These are phyloP conservation scores for Ceratobasidium sp. DNA, from an alignment of 1,284 basidiomycete genomes.

Conservation along the genomic window DNA sequence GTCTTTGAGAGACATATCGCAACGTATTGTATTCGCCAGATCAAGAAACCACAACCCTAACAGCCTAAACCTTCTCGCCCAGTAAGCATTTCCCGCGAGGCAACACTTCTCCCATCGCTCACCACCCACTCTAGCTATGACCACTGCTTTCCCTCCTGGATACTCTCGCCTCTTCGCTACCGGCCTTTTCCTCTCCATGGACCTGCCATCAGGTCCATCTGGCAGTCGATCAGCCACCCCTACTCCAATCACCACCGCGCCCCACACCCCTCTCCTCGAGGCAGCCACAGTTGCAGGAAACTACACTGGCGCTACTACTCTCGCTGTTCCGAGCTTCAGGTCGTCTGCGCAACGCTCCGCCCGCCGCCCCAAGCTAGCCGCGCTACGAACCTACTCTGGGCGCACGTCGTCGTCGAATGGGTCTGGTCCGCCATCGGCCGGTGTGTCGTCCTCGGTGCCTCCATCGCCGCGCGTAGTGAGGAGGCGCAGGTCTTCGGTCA, in stretches of 20 bases:
- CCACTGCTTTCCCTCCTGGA: conserved; percentile 18
- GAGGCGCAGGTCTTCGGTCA: conserved; percentile 20
- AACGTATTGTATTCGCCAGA: not conserved
- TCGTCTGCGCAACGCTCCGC: not conserved
- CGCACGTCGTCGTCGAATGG: not conserved
- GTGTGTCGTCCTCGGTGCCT: conserved; percentile 4
- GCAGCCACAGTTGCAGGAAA: not conserved
- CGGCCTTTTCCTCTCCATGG: conserved; percentile 30
- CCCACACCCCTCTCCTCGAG: conserved; percentile 27
- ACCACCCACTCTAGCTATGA: not conserved
- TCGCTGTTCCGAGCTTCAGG: not conserved
- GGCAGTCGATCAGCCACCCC: conserved; percentile 27
- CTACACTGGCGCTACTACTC: conserved; percentile 5
- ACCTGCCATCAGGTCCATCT: not conserved
- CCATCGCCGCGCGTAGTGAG: conserved; percentile 24
- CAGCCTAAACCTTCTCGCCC: too few species aligned
- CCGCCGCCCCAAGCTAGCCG: conserved; percentile 37
- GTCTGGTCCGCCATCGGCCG: conserved; percentile 14
- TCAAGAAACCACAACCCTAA: too few species aligned
- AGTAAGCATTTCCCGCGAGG: not conserved
- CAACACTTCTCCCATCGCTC: not conserved
- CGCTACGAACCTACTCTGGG: conserved; percentile 9
- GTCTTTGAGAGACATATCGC: conserved; percentile 1
- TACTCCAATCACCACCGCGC: conserved; percentile 14
- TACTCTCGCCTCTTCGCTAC: conserved; percentile 37